Base-by-base conservation (phyloP, 75 land plant species). In the Pseudotsuga menziesii region DNA sequence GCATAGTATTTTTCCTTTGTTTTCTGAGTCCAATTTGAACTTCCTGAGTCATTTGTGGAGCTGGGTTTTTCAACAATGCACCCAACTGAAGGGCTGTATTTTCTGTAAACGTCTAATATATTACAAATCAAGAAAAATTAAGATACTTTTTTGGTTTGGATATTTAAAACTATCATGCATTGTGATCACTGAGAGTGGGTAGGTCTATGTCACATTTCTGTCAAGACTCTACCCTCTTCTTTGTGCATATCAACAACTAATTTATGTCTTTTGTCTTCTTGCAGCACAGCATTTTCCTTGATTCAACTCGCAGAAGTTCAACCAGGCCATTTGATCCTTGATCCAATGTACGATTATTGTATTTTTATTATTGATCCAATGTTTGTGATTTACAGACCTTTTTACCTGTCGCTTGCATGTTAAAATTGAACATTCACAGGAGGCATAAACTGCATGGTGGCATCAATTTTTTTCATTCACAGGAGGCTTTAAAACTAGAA, bases 231-330 rank as follows among this genome's bases (percentile, higher is more conserved):
- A 2, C 22, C 5, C 17, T 36, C 3, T 67, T 19, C 22, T 36
- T 29, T 67, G 71, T 67, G 7, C 36, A 32, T 64, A 19, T 16
- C 29, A 64, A 36, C 16, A 39, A 39, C 19, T 39, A 67, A 20
- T 5, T 20, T 4, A 20, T 44, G 52, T 7, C 9, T 44, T 44
- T 44, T 44, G 52, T 35, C 20, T 17, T 22, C 7, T 77, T 77
- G 60, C 86, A 85, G 87, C 79, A 77, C 80, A 35, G 86, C 87
- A 57, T 83, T 75, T 83, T 86, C 87, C 29, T 85, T 85, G 48
- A 54, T 85, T 71, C 87, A 85, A 73, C 75, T 85, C 29, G 87
- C 72, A 74, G 75, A 79, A 60, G 64, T 85, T 73, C 75, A 78
- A 44, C 78, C 81, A 56, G 87, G 87, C 36, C 62, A 83, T 75